These are phyloP conservation scores for Pseudopyrenochaeta lycopersici DNA, from an alignment of 2,329 filamentous ascomycete species.

Conservation along the genomic window DNA sequence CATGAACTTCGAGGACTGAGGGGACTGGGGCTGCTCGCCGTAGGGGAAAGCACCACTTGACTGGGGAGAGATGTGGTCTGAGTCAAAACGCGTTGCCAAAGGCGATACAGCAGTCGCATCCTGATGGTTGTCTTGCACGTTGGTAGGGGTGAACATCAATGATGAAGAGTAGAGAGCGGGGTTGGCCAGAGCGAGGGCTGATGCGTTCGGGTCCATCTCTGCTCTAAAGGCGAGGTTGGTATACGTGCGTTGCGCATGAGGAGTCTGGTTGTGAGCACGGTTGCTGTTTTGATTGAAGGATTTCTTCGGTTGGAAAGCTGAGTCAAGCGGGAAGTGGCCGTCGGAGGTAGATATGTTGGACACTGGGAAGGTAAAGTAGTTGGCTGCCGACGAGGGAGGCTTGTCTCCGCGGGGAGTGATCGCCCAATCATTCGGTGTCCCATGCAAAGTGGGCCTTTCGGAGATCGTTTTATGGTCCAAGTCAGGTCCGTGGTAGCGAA, in stretches of 20 bases:
- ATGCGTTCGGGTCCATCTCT: background rate
- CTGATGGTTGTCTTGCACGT: background rate
- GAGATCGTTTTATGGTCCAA: background rate
- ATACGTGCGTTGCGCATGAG: background rate
- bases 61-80: background rate
- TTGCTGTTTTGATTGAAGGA: no score
- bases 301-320: background rate
- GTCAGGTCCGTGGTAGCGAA: background rate
- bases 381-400: background rate
- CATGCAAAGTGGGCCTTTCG: background rate
- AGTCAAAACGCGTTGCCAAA: slow-evolving; percentile 15
- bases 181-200: background rate
- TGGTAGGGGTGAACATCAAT: slow-evolving; percentile 11
- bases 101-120: slow-evolving; percentile 13
- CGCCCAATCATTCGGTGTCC: background rate
- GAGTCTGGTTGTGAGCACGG: no score
- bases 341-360: background rate
- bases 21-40: background rate
- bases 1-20: background rate
- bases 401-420: background rate
- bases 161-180: background rate
- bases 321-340: background rate
- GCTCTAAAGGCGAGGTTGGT: background rate
- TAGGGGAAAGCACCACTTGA: slow-evolving; percentile 5
- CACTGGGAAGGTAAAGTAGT: slow-evolving; percentile 1